Percentiles rank a stretch among this genome's conserved stretches.
Conservation (phyloP, 2,329 filamentous ascomycete species). For the Aspergillus neoniger region DNA sequence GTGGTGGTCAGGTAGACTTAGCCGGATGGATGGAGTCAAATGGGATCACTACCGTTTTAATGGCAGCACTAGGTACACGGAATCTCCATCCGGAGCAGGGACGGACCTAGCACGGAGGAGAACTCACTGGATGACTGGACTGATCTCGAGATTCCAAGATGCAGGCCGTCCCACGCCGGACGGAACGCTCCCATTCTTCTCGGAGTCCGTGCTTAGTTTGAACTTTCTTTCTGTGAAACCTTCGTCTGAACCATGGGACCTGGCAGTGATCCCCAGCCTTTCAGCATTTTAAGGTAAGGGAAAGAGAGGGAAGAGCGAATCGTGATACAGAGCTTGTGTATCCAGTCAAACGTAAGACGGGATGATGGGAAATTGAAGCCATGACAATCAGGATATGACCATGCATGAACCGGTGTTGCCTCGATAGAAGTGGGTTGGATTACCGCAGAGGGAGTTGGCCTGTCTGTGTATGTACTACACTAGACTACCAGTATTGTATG, state of each 20-base stretch:
- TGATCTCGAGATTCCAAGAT: neutral
- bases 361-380: neutral
- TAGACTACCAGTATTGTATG: neutral
- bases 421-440: constrained; percentile 10
- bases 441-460: neutral
- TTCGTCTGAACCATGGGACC: neutral
- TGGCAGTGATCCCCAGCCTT: neutral
- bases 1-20: neutral
- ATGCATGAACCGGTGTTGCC: constrained; percentile 26
- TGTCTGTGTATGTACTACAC: no score
- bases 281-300: neutral
- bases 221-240: neutral
- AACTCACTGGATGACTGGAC: neutral
- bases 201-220: neutral
- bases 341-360: neutral
- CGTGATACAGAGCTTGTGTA: neutral
- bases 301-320: neutral
- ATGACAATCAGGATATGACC: constrained; percentile 4
- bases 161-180: neutral
- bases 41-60: neutral
- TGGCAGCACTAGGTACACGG: neutral
- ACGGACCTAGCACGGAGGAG: neutral
- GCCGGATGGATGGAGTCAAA: neutral
- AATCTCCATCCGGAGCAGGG: neutral
- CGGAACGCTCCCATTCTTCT: neutral